Evolutionary conservation across 1,139 yeast genomes (phyloP), one percentile per base, ranked within the genome.

Genomic region (Suhomyces chickasaworum): DNA sequence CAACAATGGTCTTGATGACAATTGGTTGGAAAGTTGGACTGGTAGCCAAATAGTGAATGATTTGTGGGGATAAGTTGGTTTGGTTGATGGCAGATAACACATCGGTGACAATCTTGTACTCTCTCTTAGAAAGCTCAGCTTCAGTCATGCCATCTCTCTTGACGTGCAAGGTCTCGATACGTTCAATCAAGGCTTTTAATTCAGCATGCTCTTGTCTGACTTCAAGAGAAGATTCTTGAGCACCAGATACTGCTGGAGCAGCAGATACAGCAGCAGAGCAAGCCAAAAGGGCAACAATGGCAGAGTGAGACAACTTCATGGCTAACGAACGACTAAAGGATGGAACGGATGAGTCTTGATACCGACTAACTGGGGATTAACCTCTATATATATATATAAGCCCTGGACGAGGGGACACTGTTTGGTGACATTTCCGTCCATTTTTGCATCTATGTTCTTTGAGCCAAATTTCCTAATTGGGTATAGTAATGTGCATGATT

Each of bases 81-180:
- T 71, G 65, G 49, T 72, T 65, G 41, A 74, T 61, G 38, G 74
- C 70, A 13, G 68, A 52, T 53, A 74, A 72, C 12, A 73, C 73
- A 47, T 68, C 65, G 45, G 79, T 74, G 39, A 73, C 78, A 51
- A 74, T 66, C 48, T 63, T 58, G 51, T 67, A 66, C 48, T 71
- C 58, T 49, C 59, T 53, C 47, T 59, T 56, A 32, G 53, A 38
- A n/a, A 59, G 33, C 12, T 53, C 54, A 22, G 56, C 64, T 18
- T 41, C 48, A 35, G 62, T 60, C 31, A 64, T 52, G 29, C 60
- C 65, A 42, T 67, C 72, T 56, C 77, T 68, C 55, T 69, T 69
- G 15, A 55, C 48, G 46, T 58, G 64, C 47, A 46, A 50, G 30
- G 50, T 43, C 47, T 52, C 46, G 31, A 43, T 43, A 9, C 29